Conservation (phyloP, 805 yeast species). For the Aciculoconidium aculeatum region DNA sequence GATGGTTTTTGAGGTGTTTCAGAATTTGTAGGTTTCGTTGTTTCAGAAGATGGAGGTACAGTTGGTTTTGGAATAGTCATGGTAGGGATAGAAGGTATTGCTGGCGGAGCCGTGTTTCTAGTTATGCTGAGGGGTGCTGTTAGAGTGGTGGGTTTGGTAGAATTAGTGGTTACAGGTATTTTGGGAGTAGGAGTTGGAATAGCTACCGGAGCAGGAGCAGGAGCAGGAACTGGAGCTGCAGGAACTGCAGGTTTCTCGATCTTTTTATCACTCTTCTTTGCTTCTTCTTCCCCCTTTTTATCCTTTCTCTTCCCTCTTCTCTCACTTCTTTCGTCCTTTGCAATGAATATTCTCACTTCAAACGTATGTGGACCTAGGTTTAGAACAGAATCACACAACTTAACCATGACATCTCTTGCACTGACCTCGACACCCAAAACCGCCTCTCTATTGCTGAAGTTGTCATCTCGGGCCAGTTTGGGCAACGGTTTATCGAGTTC, state of each 20-base stretch:
- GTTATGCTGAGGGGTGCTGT: no score
- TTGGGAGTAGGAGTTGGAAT: no score
- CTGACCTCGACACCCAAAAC: slow-evolving; percentile 38
- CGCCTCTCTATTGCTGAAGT: slow-evolving; percentile 21
- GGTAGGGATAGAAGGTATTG: slow-evolving; percentile 3
- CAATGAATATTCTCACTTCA: slow-evolving; percentile 71
- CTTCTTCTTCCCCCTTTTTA: slow-evolving; percentile 5
- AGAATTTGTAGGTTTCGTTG: slow-evolving; percentile 1
- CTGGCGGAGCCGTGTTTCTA: neutral
- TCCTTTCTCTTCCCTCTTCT: slow-evolving; percentile 12
- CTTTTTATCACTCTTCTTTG: slow-evolving; percentile 1
- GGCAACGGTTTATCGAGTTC: slow-evolving; percentile 35
- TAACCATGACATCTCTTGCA: slow-evolving; percentile 83
- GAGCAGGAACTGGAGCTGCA: no score
- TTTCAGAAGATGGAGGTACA: neutral
- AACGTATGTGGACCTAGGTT: slow-evolving; percentile 80
- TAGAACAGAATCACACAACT: slow-evolving; percentile 70
- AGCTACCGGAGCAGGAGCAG: no score
- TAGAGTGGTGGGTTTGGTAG: no score
- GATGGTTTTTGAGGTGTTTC: neutral
- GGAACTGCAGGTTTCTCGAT: slow-evolving; percentile 4
- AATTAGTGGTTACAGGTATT: no score
- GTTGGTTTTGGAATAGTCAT: slow-evolving; percentile 1
- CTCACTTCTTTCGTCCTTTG: slow-evolving; percentile 66
- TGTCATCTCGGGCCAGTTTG: slow-evolving; percentile 15